Evolutionary conservation across 148 eudicot species (phyloP).

Genomic region (Vaccinium vitisidaea): DNA sequence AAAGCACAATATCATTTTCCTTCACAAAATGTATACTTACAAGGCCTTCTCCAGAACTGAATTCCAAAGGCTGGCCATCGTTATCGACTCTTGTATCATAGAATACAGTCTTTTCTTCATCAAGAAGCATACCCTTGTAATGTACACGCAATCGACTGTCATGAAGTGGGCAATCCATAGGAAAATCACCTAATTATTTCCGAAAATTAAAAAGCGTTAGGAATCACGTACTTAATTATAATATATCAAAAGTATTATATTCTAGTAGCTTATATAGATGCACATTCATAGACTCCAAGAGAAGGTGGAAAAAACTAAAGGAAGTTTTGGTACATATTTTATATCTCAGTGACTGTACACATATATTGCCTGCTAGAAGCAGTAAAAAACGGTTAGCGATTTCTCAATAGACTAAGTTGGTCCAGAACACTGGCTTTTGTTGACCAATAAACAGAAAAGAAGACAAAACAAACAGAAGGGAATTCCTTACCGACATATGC

Average conservation of each 20-base stretch:
- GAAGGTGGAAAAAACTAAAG: conserved; percentile 1
- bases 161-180: conserved; percentile 99
- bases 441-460: neutral
- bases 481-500: neutral
- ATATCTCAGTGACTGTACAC: neutral
- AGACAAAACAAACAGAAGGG: neutral
- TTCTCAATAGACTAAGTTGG: neutral
- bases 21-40: conserved; percentile 49
- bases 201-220: conserved; percentile 10
- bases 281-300: neutral
- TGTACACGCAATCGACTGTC: conserved; percentile 87
- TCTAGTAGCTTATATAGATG: neutral
- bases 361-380: neutral
- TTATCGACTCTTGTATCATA: conserved; percentile 89
- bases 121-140: conserved; percentile 83
- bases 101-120: conserved; percentile 80
- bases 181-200: conserved; percentile 80
- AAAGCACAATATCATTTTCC: neutral
- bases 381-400: neutral
- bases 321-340: neutral
- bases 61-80: conserved; percentile 85
- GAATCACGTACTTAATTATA: conserved; percentile 7
- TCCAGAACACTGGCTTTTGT: neutral
- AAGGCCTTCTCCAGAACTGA: conserved; percentile 96
- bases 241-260: neutral